These are phyloP conservation scores for Exophiala oligosperma DNA, from an alignment of 2,329 filamentous ascomycete genomes.

Conservation along the genomic window DNA sequence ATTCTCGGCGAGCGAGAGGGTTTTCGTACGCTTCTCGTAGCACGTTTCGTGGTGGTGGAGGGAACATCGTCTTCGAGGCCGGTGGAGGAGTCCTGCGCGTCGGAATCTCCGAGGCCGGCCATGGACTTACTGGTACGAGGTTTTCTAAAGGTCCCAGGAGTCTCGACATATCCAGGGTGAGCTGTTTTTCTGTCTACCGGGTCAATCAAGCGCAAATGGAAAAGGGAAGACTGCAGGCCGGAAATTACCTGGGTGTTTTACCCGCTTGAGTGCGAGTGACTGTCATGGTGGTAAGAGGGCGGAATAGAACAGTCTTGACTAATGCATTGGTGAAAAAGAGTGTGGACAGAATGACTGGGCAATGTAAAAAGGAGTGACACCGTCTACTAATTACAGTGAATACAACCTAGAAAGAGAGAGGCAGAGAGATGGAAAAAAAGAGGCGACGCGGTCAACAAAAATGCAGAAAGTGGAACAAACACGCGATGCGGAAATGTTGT, in stretches of 20 bases:
- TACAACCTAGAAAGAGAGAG: too few species aligned
- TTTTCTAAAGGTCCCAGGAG: conserved; percentile 39
- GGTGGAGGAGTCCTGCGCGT: conserved; percentile 17
- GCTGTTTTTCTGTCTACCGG: conserved; percentile 49
- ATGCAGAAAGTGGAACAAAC: background rate
- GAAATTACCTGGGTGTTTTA: conserved; percentile 51
- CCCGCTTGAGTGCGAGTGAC: conserved; percentile 53
- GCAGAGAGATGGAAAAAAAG: background rate
- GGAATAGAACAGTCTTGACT: background rate
- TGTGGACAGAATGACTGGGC: background rate
- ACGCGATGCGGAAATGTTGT: background rate
- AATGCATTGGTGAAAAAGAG: background rate
- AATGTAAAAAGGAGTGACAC: background rate
- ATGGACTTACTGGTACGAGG: conserved; percentile 24
- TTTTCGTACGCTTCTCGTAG: conserved; percentile 5
- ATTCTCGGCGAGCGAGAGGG: conserved; percentile 4
- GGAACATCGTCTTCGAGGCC: conserved; percentile 8
- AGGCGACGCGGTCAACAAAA: background rate
- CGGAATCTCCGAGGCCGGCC: conserved; percentile 18
- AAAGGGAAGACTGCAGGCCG: background rate
- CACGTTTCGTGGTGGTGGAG: background rate
- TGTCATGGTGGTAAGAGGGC: conserved; percentile 37
- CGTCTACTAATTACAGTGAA: background rate
- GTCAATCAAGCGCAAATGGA: conserved; percentile 5
- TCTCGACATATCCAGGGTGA: conserved; percentile 54